Percentiles rank a stretch among this genome's conserved stretches.
phyloP scores from a whole-genome alignment of 2,329 filamentous ascomycete genomes.

The Colletotrichum karsti region DNA sequence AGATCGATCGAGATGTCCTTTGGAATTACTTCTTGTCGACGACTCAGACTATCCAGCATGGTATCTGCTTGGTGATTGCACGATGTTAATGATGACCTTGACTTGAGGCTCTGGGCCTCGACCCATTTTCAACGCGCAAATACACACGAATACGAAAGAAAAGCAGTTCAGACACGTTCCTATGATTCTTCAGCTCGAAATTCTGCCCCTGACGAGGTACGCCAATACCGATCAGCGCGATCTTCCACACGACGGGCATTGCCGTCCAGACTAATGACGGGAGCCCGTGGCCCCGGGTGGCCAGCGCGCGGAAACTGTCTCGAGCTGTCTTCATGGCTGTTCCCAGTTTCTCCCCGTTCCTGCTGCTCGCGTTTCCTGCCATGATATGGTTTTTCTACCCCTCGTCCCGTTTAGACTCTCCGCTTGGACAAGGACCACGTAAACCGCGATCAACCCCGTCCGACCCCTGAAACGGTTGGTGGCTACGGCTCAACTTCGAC shows the following conservation, averaged over 20 bases:
- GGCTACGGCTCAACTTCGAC: background rate
- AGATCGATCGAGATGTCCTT: too few relatives aligned
- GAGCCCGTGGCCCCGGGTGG: background rate
- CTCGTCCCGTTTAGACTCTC: background rate
- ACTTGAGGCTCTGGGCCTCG: too few relatives aligned
- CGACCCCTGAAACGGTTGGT: slow-evolving; percentile 7
- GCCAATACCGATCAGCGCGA: background rate
- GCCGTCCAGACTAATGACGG: background rate
- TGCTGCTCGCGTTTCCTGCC: background rate
- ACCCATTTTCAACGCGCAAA: background rate
- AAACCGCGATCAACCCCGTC: background rate
- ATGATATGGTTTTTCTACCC: background rate
- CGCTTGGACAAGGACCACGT: slow-evolving; percentile 8
- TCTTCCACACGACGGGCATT: background rate
- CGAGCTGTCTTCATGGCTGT: background rate
- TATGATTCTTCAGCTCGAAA: background rate
- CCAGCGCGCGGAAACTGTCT: slow-evolving; percentile 13
- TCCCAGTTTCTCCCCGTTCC: background rate
- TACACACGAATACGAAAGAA: background rate
- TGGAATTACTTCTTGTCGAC: background rate
- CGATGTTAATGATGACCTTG: background rate
- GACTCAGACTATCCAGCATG: background rate
- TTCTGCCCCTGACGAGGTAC: background rate
- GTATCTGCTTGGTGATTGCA: background rate
- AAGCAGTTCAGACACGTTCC: background rate